A percentile compares a stretch with the other conserved stretches of the same genome.
These are phyloP conservation scores for Colletotrichum truncatum DNA, from an alignment of 2,329 filamentous ascomycete genomes.

Conservation along the genomic window DNA sequence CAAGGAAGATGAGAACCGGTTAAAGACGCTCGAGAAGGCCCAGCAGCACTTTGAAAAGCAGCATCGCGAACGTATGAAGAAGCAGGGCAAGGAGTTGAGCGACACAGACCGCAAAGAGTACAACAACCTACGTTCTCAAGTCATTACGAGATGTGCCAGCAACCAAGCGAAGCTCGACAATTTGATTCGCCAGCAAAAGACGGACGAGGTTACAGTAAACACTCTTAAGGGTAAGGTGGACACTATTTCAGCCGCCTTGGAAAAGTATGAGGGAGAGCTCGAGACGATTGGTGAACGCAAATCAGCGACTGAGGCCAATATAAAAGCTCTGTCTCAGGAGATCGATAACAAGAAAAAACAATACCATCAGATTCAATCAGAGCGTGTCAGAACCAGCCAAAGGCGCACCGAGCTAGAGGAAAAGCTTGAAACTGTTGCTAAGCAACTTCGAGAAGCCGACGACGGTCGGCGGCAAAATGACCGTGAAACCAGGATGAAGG, in stretches of 20 bases:
- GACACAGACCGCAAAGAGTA: slow-evolving; percentile 91
- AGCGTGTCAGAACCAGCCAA: slow-evolving; percentile 82
- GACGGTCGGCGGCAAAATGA: slow-evolving; percentile 87
- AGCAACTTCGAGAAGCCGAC: slow-evolving; percentile 85
- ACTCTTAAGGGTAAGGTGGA: slow-evolving; percentile 91
- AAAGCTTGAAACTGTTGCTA: slow-evolving; percentile 83
- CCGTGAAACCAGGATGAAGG: slow-evolving; percentile 80
- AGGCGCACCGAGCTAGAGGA: slow-evolving; percentile 90
- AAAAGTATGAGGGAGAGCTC: slow-evolving; percentile 79
- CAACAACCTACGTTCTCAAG: slow-evolving; percentile 83
- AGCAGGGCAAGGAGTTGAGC: slow-evolving; percentile 86
- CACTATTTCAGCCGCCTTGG: slow-evolving; percentile 75
- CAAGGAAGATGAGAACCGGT: slow-evolving; percentile 80
- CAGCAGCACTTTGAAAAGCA: slow-evolving; percentile 89
- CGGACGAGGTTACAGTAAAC: slow-evolving; percentile 89
- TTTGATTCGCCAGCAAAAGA: slow-evolving; percentile 87
- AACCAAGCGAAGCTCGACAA: slow-evolving; percentile 88
- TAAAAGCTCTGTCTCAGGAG: slow-evolving; percentile 77
- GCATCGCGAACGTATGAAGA: slow-evolving; percentile 84
- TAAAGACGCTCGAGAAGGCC: slow-evolving; percentile 87
- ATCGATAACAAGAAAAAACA: slow-evolving; percentile 91
- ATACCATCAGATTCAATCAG: slow-evolving; percentile 85
- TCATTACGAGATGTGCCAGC: slow-evolving; percentile 81
- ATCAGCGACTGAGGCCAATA: slow-evolving; percentile 66
- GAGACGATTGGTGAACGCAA: slow-evolving; percentile 75